These are phyloP conservation scores for Geotrichum reessii DNA, from an alignment of 1,139 yeast genomes.

Conservation along the genomic window DNA sequence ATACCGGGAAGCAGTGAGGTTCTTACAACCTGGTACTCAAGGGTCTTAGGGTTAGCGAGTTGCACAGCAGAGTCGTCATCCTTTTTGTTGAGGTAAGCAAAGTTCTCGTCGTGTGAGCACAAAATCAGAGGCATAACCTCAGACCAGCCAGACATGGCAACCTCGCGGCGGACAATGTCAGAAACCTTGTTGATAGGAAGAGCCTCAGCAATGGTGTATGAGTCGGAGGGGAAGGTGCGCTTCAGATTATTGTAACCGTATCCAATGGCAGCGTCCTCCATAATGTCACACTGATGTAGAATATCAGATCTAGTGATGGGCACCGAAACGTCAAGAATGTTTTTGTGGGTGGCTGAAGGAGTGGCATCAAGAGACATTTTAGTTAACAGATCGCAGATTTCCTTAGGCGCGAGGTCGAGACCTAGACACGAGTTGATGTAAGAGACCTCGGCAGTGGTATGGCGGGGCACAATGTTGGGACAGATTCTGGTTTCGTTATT, in stretches of 20 bases:
- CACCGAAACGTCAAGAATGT: slow-evolving; percentile 60
- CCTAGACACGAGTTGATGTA: slow-evolving; percentile 94
- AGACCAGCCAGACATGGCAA: slow-evolving; percentile 92
- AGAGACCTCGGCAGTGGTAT: slow-evolving; percentile 65
- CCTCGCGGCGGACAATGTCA: slow-evolving; percentile 84
- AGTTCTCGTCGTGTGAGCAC: slow-evolving; percentile 95
- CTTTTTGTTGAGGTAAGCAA: slow-evolving; percentile 65
- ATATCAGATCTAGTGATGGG: slow-evolving; percentile 96
- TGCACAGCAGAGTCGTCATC: slow-evolving; percentile 84
- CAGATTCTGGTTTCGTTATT: slow-evolving; percentile 70
- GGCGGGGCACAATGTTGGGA: slow-evolving; percentile 67
- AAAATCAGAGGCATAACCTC: slow-evolving; percentile 94
- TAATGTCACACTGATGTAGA: slow-evolving; percentile 94
- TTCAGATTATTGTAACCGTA: slow-evolving; percentile 89
- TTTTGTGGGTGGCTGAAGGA: slow-evolving; percentile 46
- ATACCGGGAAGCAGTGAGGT: slow-evolving; percentile 92
- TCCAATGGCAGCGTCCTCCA: slow-evolving; percentile 98
- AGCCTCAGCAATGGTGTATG: slow-evolving; percentile 78
- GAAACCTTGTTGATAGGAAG: slow-evolving; percentile 86
- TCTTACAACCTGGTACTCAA: slow-evolving; percentile 96
- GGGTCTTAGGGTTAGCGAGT: slow-evolving; percentile 92
- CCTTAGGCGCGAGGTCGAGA: slow-evolving; percentile 59
- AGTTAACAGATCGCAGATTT: slow-evolving; percentile 60
- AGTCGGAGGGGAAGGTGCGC: slow-evolving; percentile 74
- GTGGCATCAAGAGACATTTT: slow-evolving; percentile 77